Evolutionary conservation across 805 yeast species (phyloP).

Genomic region (Myxozyma udenii): DNA sequence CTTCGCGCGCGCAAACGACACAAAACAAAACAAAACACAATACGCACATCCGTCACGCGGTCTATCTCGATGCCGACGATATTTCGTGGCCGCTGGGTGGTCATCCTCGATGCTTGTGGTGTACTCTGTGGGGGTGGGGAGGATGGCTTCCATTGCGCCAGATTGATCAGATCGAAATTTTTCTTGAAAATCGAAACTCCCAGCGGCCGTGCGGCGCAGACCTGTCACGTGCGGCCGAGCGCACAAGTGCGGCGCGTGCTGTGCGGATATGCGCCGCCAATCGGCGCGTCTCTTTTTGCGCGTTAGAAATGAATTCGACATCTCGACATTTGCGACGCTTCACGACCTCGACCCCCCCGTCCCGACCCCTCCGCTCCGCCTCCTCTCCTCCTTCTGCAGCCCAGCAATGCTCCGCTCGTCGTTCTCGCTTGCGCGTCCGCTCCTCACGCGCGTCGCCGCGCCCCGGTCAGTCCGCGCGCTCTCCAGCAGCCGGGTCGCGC

Average conservation of each 20-base stretch:
- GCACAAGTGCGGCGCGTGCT: constrained; percentile 1
- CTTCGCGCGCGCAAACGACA: background rate
- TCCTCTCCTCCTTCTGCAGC: background rate
- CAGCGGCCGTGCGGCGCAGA: background rate
- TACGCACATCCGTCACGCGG: constrained; percentile 71
- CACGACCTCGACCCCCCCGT: background rate
- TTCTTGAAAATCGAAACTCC: background rate
- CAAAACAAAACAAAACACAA: background rate
- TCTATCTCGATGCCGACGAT: constrained; percentile 85
- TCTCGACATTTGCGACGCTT: background rate
- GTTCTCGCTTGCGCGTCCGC: constrained; percentile 4
- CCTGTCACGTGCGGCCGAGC: background rate
- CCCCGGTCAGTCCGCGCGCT: constrained; percentile 5
- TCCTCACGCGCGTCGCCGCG: constrained; percentile 2
- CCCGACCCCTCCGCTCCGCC: background rate
- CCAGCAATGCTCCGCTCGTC: constrained; percentile 11
- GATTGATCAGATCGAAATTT: background rate
- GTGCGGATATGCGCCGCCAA: constrained; percentile 11
- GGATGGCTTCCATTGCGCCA: too few species aligned
- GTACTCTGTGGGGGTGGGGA: background rate
- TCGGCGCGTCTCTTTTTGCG: constrained; percentile 14
- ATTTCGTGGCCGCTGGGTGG: constrained; percentile 38
- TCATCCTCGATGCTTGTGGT: background rate
- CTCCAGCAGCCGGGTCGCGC: background rate
- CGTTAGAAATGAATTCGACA: background rate